A percentile compares a stretch with the other conserved stretches of the same genome.
These are phyloP conservation scores for Monilinia fructicola DNA, from an alignment of 2,329 filamentous ascomycete genomes.

Conservation along the genomic window DNA sequence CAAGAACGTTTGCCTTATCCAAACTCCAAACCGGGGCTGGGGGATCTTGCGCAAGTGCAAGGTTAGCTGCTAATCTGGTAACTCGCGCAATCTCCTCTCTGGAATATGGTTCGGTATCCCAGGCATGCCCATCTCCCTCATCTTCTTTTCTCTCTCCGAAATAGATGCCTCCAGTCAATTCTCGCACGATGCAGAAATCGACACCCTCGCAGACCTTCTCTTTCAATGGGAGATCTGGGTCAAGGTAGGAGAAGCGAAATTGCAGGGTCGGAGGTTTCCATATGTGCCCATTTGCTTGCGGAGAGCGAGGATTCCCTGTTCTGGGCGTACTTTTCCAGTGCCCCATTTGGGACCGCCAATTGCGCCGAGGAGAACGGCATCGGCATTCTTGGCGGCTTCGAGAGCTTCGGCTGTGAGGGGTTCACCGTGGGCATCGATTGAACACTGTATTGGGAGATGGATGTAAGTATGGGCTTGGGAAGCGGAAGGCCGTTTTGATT, in stretches of 20 bases:
- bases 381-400: constrained; percentile 75
- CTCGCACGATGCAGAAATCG: constrained; percentile 89
- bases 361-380: constrained; percentile 88
- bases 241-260: constrained; percentile 85
- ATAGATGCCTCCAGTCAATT: constrained; percentile 91
- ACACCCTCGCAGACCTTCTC: constrained; percentile 80
- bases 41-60: constrained; percentile 75
- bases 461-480: not conserved
- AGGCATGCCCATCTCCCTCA: constrained; percentile 70
- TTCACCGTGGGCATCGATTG: constrained; percentile 77
- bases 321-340: constrained; percentile 80
- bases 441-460: constrained; percentile 57
- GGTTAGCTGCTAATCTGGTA: constrained; percentile 74
- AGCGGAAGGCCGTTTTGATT: not conserved
- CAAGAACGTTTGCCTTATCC: constrained; percentile 96
- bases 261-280: constrained; percentile 93
- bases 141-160: constrained; percentile 86
- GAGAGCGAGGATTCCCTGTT: constrained; percentile 86
- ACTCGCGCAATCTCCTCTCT: constrained; percentile 85
- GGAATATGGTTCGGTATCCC: constrained; percentile 86
- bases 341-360: constrained; percentile 98
- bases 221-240: constrained; percentile 83
- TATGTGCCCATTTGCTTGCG: constrained; percentile 93
- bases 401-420: constrained; percentile 84
- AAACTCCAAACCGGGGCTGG: constrained; percentile 79